Conservation (phyloP, 208 protist genomes). For the Trypanosoma brucei region DNA sequence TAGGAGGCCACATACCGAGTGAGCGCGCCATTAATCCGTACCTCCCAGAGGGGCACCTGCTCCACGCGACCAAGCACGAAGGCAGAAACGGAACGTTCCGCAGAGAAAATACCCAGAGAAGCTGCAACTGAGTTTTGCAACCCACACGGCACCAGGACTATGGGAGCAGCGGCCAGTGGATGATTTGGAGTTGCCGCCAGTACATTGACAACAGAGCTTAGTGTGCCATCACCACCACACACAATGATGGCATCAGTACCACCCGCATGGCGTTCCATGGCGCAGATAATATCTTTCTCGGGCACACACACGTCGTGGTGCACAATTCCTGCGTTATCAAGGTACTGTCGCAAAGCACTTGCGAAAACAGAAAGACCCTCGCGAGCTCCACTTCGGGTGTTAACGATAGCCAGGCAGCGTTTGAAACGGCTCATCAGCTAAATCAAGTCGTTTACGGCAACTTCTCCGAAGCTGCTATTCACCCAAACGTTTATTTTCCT, state of each 20-base stretch:
- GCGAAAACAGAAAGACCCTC: constrained; percentile 39
- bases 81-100: constrained; percentile 56
- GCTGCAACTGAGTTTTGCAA: constrained; percentile 74
- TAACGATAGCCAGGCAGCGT: constrained; percentile 54
- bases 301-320: constrained; percentile 57
- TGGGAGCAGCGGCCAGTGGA: constrained; percentile 23
- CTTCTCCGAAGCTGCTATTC: not conserved
- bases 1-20: constrained; percentile 68
- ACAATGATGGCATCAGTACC: constrained; percentile 45
- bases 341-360: constrained; percentile 52
- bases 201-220: constrained; percentile 67
- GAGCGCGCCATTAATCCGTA: constrained; percentile 31
- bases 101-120: constrained; percentile 58
- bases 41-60: constrained; percentile 64
- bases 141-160: constrained; percentile 68
- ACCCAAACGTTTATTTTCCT: no score
- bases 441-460: not conserved
- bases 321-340: constrained; percentile 60
- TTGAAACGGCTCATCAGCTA: constrained; percentile 28
- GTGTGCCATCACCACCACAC: constrained; percentile 74
- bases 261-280: constrained; percentile 19
- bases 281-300: constrained; percentile 32
- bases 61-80: constrained; percentile 53
- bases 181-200: constrained; percentile 19
- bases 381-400: constrained; percentile 67